Conservation (phyloP, 805 yeast species). For the Nematodospora valgi region DNA sequence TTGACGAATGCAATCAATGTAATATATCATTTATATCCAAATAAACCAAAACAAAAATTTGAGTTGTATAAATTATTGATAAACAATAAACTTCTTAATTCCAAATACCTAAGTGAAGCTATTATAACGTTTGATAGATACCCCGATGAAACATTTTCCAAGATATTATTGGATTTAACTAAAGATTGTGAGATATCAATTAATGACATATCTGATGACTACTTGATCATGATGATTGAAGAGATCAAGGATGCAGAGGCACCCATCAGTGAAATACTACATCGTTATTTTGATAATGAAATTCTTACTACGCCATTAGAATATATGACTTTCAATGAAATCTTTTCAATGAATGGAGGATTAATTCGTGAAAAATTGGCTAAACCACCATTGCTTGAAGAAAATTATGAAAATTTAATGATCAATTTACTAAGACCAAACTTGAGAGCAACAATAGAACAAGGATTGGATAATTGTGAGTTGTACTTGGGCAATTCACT, state of each 20-base stretch:
- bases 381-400: constrained; percentile 21
- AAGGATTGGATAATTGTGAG: constrained; percentile 28
- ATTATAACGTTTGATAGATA: constrained; percentile 10
- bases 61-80: constrained; percentile 30
- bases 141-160: not conserved
- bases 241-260: not conserved
- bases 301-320: constrained; percentile 14
- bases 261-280: not conserved
- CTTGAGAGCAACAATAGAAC: constrained; percentile 27
- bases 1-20: constrained; percentile 25
- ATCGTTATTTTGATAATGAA: constrained; percentile 9
- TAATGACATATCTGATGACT: constrained; percentile 12
- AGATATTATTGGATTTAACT: not conserved
- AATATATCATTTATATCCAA: constrained; percentile 14
- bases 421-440: constrained; percentile 35
- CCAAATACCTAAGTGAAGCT: constrained; percentile 21
- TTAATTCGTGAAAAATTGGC: constrained; percentile 2
- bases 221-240: constrained; percentile 2
- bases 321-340: constrained; percentile 28
- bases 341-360: constrained; percentile 29
- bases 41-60: constrained; percentile 20
- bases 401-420: constrained; percentile 37
- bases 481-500: constrained; percentile 17
- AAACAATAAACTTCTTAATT: constrained; percentile 24
- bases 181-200: constrained; percentile 6